Conservation (phyloP, 2,329 filamentous ascomycete genomes). For the Fusarium sp. region DNA sequence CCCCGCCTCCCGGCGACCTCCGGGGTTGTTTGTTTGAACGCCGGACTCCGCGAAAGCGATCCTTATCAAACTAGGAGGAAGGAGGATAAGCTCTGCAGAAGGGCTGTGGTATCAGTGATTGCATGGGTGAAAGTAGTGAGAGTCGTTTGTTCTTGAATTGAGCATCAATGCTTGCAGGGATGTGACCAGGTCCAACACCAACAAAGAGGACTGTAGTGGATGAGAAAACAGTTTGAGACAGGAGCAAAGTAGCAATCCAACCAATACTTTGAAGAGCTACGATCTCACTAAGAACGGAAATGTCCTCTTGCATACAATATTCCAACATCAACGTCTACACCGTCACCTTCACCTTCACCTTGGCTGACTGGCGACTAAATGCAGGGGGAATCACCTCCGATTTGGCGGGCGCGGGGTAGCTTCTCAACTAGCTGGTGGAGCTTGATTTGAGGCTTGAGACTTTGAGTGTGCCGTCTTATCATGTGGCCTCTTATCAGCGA, state of each 20-base stretch:
- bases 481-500: constrained; percentile 47
- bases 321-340: background rate
- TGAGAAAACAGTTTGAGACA: constrained; percentile 3
- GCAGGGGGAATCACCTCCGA: constrained; percentile 41
- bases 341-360: constrained; percentile 3
- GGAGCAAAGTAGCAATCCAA: background rate
- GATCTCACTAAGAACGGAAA: background rate
- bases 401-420: constrained; percentile 51
- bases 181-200: background rate
- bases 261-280: no score
- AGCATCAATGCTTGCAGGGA: background rate
- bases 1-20: constrained; percentile 48
- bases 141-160: background rate
- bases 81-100: background rate
- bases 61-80: constrained; percentile 22
- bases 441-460: constrained; percentile 37
- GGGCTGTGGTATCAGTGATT: background rate
- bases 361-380: constrained; percentile 19
- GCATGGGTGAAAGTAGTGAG: constrained; percentile 1
- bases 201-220: background rate
- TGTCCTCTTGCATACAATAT: background rate
- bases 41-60: constrained; percentile 31
- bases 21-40: constrained; percentile 30
- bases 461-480: constrained; percentile 41
- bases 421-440: constrained; percentile 40